phyloP scores from a whole-genome alignment of 305 asterid species.

The Fraxinus angustifolia region DNA sequence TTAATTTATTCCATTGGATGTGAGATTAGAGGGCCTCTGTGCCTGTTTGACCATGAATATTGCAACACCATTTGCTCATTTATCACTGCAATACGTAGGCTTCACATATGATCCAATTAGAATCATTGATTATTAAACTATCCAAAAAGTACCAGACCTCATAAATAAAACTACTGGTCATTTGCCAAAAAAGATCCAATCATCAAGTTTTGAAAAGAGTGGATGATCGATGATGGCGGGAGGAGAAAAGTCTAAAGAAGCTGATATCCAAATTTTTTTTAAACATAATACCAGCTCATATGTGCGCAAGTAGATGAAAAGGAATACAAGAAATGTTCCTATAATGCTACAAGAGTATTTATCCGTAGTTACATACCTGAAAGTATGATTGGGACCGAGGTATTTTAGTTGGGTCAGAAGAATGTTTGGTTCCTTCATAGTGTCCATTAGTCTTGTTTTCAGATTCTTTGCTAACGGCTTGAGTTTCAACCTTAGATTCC shows the following conservation, averaged over 20 bases:
- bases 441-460: slow-evolving; percentile 30
- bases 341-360: neutral
- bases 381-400: slow-evolving; percentile 51
- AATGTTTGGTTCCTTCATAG: slow-evolving; percentile 34
- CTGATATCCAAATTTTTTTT: slow-evolving; percentile 18
- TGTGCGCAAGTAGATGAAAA: neutral
- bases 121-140: neutral
- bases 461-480: slow-evolving; percentile 35
- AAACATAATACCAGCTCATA: slow-evolving; percentile 22
- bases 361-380: slow-evolving; percentile 41
- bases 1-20: neutral
- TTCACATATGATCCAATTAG: neutral
- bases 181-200: slow-evolving; percentile 10
- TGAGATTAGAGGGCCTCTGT: neutral
- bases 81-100: neutral
- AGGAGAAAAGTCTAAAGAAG: slow-evolving; percentile 25
- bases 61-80: neutral
- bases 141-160: neutral
- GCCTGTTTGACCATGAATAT: neutral
- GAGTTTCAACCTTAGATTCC: slow-evolving; percentile 43
- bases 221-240: slow-evolving; percentile 17
- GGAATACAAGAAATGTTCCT: neutral
- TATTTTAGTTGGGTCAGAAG: slow-evolving; percentile 41
- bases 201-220: neutral
- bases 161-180: neutral